Percentiles rank a stretch among this genome's conserved stretches.
phyloP scores from a whole-genome alignment of 1,284 basidiomycete genomes.

The Phaffia rhodozyma region DNA sequence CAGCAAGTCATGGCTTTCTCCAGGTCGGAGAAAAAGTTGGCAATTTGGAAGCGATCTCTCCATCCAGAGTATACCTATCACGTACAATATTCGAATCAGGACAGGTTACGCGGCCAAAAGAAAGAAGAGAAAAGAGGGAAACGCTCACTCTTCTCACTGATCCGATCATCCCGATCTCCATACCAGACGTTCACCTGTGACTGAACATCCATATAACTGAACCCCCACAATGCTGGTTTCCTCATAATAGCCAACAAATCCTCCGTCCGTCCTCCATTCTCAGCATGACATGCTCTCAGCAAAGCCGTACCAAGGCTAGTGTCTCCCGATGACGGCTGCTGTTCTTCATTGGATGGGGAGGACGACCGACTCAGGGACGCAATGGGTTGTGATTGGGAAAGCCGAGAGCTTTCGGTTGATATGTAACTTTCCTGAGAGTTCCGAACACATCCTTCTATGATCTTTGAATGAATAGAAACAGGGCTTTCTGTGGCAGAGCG shows the following conservation, averaged over 20 bases:
- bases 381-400: constrained; percentile 8
- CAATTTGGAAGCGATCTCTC: constrained; percentile 72
- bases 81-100: too few relatives aligned
- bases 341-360: neutral
- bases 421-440: neutral
- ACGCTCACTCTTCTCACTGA: constrained; percentile 56
- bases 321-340: constrained; percentile 8
- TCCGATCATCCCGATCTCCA: constrained; percentile 83
- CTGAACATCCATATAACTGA: constrained; percentile 49
- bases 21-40: constrained; percentile 65
- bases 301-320: constrained; percentile 49
- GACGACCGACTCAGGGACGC: neutral
- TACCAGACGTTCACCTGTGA: constrained; percentile 83
- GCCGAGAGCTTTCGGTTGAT: neutral
- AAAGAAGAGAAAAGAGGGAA: neutral
- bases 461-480: neutral
- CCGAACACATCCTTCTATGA: neutral
- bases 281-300: constrained; percentile 85
- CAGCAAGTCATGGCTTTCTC: constrained; percentile 86
- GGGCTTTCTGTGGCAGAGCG: neutral
- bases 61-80: constrained; percentile 61
- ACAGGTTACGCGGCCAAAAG: neutral
- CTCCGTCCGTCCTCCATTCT: constrained; percentile 77
- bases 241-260: constrained; percentile 86
- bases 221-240: constrained; percentile 53